phyloP scores from a whole-genome alignment of 495 filamentous ascomycete species.

The Massariosphaeria phaeospora region DNA sequence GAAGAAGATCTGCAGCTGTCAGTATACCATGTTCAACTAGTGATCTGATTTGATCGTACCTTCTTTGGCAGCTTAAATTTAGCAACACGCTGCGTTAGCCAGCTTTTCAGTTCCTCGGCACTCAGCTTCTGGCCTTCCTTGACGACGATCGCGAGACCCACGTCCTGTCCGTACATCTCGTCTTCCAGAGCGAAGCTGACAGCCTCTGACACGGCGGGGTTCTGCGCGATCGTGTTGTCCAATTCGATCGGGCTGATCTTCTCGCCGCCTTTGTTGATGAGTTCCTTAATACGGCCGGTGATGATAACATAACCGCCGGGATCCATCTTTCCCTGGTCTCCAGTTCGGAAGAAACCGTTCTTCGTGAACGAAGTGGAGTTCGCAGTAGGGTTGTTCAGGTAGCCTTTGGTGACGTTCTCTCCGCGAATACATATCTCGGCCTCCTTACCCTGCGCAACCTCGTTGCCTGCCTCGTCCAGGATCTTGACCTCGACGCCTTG shows the following conservation, averaged over 20 bases:
- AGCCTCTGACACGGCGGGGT: slow-evolving; percentile 67
- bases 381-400: slow-evolving; percentile 72
- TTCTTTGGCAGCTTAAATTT: slow-evolving; percentile 85
- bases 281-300: slow-evolving; percentile 44
- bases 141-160: slow-evolving; percentile 71
- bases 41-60: slow-evolving; percentile 42
- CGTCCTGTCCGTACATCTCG: slow-evolving; percentile 75
- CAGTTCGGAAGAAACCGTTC: slow-evolving; percentile 73
- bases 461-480: slow-evolving; percentile 58
- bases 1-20: slow-evolving; percentile 58
- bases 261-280: slow-evolving; percentile 45
- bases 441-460: slow-evolving; percentile 58
- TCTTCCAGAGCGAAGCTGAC: slow-evolving; percentile 75
- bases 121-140: slow-evolving; percentile 53
- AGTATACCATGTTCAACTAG: neutral
- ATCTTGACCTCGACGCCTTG: slow-evolving; percentile 79
- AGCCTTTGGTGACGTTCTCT: slow-evolving; percentile 75
- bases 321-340: slow-evolving; percentile 75
- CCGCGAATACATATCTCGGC: slow-evolving; percentile 77
- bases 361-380: slow-evolving; percentile 65
- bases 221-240: slow-evolving; percentile 67
- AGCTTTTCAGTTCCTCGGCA: slow-evolving; percentile 57
- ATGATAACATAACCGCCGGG: slow-evolving; percentile 44
- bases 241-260: slow-evolving; percentile 66
- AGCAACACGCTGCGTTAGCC: slow-evolving; percentile 61